Conservation (phyloP, 768 basidiomycete genomes). For the Lactarius hatsudake region DNA sequence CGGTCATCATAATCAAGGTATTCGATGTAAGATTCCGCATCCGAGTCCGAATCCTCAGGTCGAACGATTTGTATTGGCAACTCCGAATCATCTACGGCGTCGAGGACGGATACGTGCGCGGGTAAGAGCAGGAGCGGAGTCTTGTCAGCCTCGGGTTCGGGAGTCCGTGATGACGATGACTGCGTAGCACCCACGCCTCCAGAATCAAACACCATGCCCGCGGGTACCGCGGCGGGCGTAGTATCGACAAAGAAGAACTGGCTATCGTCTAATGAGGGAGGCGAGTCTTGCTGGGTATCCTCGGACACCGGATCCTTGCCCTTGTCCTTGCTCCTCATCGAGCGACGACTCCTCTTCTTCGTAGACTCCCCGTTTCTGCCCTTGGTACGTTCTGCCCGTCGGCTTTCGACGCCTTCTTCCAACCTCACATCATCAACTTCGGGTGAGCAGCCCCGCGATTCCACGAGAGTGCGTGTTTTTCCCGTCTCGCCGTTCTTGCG, state of each 20-base stretch:
- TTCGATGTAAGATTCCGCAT: conserved; percentile 68
- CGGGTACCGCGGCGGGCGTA: conserved; percentile 39
- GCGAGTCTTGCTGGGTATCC: conserved; percentile 2
- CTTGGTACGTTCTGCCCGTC: neutral
- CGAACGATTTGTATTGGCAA: conserved; percentile 48
- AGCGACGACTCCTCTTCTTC: conserved; percentile 17
- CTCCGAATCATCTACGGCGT: conserved; percentile 27
- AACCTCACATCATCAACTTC: conserved; percentile 1
- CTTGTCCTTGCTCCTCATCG: conserved; percentile 18
- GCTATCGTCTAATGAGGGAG: neutral
- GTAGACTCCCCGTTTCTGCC: neutral
- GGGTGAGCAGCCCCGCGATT: neutral
- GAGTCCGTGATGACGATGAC: conserved; percentile 11
- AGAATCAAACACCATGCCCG: conserved; percentile 27
- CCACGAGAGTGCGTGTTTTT: neutral
- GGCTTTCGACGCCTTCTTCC: neutral
- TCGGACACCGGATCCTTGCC: neutral
- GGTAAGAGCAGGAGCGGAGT: conserved; percentile 57
- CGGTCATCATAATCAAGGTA: conserved; percentile 71
- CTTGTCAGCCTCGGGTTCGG: conserved; percentile 13
- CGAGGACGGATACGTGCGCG: conserved; percentile 63
- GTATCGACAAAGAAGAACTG: conserved; percentile 52
- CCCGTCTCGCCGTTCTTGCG: conserved; percentile 17
- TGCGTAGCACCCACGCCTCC: conserved; percentile 14
- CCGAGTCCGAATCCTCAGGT: conserved; percentile 48